Evolutionary conservation across 2,329 filamentous ascomycete genomes (phyloP), one percentile per base, ranked within the genome.

Genomic region (Trichocomaceae sp.): DNA sequence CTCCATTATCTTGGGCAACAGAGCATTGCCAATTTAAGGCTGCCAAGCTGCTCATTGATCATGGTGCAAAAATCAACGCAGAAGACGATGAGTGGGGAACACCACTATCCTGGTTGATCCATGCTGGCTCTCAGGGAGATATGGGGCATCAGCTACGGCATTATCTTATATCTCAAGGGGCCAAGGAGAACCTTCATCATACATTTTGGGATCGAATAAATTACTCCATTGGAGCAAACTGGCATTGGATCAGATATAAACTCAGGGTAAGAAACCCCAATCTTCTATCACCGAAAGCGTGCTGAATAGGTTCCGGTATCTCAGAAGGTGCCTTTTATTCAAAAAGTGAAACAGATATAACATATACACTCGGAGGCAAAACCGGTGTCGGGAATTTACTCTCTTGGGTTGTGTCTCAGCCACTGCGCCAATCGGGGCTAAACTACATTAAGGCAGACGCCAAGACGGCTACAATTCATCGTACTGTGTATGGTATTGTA

Each of bases 1-100:
- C 47, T 37, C 33, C 48, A 31, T 44, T 50, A 50, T 50, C 35
- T 41, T 50, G 48, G 48, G 48, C 37, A 44, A 3, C 48, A 41
- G 48, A 50, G 37, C 31, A 44, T 42, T 50, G 37, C 37, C 23
- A 50, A 41, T 44, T 29, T 29, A 23, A 41, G 15, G 48, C 48
- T 23, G 48, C 37, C 20, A 42, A 50, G 48, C 20, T 29, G 35
- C 48, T 50, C 10, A 41, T 50, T 50, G 37, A 44, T 23, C 35
- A 50, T 42, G 48, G 48, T 37, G 48, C 48, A 29, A 29, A 50
- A 26, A 29, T 50, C 37, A 50, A 50, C 17, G 35, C 15, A 19
- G 48, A 50, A 42, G 48, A 50, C 26, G 37, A 26, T 29, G 48
- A 50, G 12, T 41, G 48, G 48, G 20, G 31, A 41, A 42, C 48